These are phyloP conservation scores for Darksidea phi DNA, from an alignment of 495 filamentous ascomycete genomes.

Conservation along the genomic window DNA sequence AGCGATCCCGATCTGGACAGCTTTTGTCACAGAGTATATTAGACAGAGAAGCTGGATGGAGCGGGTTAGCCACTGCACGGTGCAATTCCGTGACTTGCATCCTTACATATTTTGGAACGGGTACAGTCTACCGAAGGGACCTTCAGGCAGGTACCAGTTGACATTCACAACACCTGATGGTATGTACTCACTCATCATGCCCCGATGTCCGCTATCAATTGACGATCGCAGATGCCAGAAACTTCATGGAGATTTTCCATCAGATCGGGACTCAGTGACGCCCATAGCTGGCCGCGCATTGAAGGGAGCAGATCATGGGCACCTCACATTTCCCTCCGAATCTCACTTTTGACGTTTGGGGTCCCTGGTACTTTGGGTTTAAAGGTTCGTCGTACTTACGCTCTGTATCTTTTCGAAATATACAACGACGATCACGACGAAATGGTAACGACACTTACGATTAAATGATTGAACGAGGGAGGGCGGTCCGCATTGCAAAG, in stretches of 20 bases:
- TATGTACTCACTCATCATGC: constrained; percentile 7
- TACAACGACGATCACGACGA: constrained; percentile 11
- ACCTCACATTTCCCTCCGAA: too few species aligned
- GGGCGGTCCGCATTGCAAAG: constrained; percentile 19
- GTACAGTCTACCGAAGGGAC: constrained; percentile 29
- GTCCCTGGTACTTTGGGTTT: too few species aligned
- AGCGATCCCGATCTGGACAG: constrained; percentile 44
- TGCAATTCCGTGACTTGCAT: constrained; percentile 35
- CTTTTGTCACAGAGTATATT: constrained; percentile 42
- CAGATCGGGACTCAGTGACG: constrained; percentile 25
- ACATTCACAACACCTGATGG: constrained; percentile 33
- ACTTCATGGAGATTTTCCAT: constrained; percentile 33
- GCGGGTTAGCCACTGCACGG: constrained; percentile 23
- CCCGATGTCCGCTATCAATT: background rate
- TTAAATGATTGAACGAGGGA: constrained; percentile 20
- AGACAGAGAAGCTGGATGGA: constrained; percentile 34
- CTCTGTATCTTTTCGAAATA: background rate
- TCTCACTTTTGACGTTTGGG: too few species aligned
- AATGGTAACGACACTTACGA: constrained; percentile 18
- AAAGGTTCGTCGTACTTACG: too few species aligned
- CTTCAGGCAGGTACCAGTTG: constrained; percentile 33
- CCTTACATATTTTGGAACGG: constrained; percentile 38
- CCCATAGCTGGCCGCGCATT: too few species aligned
- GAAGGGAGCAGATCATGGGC: too few species aligned
- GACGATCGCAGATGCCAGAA: constrained; percentile 12